phyloP scores from a whole-genome alignment of 768 basidiomycete genomes.

The Thelephora aurantiotincta region DNA sequence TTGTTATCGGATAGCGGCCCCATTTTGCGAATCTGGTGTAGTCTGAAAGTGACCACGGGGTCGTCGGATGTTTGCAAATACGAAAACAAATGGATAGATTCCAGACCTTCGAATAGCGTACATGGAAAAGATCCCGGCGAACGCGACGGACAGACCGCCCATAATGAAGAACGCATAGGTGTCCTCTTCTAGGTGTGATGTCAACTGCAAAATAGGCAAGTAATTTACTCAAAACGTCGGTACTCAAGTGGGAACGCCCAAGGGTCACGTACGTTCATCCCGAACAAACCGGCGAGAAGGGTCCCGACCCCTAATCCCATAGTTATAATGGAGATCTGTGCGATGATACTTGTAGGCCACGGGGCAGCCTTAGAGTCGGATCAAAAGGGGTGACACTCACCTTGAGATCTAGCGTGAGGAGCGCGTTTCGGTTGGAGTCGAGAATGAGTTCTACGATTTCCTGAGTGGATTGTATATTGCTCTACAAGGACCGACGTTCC shows the following conservation, averaged over 20 bases:
- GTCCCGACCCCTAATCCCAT: slow-evolving; percentile 88
- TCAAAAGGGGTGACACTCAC: slow-evolving; percentile 22
- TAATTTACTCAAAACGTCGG: slow-evolving; percentile 39
- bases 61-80: not conserved
- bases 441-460: slow-evolving; percentile 96
- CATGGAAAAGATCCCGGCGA: slow-evolving; percentile 10
- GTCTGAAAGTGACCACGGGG: no score
- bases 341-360: not conserved
- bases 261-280: slow-evolving; percentile 74
- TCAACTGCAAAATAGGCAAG: slow-evolving; percentile 30
- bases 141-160: slow-evolving; percentile 9
- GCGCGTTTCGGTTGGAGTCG: slow-evolving; percentile 87
- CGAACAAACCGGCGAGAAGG: slow-evolving; percentile 81
- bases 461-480: slow-evolving; percentile 92
- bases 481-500: slow-evolving; percentile 24
- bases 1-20: no score
- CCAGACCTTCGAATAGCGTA: slow-evolving; percentile 11
- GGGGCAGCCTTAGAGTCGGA: not conserved
- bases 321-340: slow-evolving; percentile 81
- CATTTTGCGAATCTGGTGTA: no score
- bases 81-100: not conserved
- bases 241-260: slow-evolving; percentile 5
- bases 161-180: slow-evolving; percentile 14
- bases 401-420: slow-evolving; percentile 85
- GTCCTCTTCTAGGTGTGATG: slow-evolving; percentile 14